phyloP scores from a whole-genome alignment of 805 yeast species.

The Monosporozyma aerobia region DNA sequence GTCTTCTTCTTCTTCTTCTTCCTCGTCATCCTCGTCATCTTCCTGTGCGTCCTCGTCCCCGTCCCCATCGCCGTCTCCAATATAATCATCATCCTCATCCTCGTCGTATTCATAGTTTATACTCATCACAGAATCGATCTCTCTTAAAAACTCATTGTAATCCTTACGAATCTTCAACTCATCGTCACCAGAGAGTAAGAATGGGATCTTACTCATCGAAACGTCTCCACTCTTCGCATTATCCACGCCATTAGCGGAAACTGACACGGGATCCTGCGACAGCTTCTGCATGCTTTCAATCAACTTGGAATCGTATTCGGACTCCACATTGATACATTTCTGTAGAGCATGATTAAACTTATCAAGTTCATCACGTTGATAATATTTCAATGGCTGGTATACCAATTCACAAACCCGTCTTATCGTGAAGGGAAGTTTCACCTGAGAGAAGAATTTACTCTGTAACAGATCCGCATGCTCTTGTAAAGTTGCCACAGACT shows the following conservation, averaged over 20 bases:
- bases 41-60: constrained; percentile 13
- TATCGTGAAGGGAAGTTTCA: constrained; percentile 39
- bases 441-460: constrained; percentile 11
- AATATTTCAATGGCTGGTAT: constrained; percentile 36
- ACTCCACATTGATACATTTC: constrained; percentile 21
- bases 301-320: constrained; percentile 3
- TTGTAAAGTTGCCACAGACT: not conserved
- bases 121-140: constrained; percentile 26
- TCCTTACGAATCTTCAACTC: constrained; percentile 10
- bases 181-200: constrained; percentile 15
- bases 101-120: constrained; percentile 28
- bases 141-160: constrained; percentile 17
- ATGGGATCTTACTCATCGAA: constrained; percentile 22
- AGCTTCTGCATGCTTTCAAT: constrained; percentile 5
- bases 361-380: constrained; percentile 26
- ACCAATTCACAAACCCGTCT: constrained; percentile 40
- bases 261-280: not conserved
- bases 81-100: constrained; percentile 12
- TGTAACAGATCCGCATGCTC: not conserved
- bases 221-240: constrained; percentile 16
- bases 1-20: constrained; percentile 9
- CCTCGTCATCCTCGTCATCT: constrained; percentile 17
- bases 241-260: not conserved
- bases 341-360: constrained; percentile 39
- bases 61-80: constrained; percentile 16